Base-by-base conservation (phyloP, 306 rosid species). In the Gastrolobium villosum region DNA sequence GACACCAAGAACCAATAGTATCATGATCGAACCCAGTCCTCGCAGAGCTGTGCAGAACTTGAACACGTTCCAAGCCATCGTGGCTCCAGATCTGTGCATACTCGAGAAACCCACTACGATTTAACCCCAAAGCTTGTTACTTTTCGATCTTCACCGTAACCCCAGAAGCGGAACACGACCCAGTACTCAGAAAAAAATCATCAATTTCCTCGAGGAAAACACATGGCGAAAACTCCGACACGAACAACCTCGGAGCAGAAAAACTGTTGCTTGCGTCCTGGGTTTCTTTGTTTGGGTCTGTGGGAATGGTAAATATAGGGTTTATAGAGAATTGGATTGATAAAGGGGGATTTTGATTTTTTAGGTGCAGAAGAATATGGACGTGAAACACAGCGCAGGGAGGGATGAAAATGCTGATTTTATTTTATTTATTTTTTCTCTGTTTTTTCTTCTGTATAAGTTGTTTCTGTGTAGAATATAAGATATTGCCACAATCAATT, bases 11-110 rank as follows among this genome's bases (percentile, higher is more conserved):
- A 96, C 99, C 82, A 96, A 65, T 7, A 96, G 88, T 69, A 96
- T 93, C 97, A 96, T 96, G 86, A 96, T 94, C 83, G 99, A 96
- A 68, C 99, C 99, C 73, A 96, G 85, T 60, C 98, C 99, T 70
- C 99, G 90, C 28, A 96, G 84, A 80, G 94, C 99, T 49, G 97
- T 91, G 72, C 99, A 96, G 86, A 96, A 96, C 93, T 96, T 91
- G 92, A 96, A 96, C 84, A 96, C 98, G 72, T 96, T 96, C 99
- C 99, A 96, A 59, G 99, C 98, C 98, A 96, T 96, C 53, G 97
- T 84, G 44, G 88, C 92, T 64, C 96, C 99, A 91, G 98, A 96
- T 96, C 99, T 96, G 88, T 96, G 97, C 98, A 96, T 93, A 83
- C 77, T 84, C 81, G 46, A 65, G 10, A 77, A 65, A 46, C 44